These are phyloP conservation scores for Chamaecrista fasciculata DNA, from an alignment of 306 rosid species.

Conservation along the genomic window DNA sequence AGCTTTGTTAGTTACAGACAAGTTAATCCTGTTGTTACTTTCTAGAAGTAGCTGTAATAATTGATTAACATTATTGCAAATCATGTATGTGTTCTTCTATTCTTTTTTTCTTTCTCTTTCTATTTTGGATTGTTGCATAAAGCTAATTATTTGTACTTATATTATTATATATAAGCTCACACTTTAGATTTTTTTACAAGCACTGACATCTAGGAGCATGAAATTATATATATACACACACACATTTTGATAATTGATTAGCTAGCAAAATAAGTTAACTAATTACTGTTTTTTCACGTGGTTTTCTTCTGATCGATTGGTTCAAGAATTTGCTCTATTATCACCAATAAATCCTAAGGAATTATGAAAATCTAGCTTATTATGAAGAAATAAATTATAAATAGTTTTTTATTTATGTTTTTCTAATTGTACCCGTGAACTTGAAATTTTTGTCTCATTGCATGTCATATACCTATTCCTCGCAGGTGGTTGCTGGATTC, in stretches of 20 bases:
- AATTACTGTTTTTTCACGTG: no score
- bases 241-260: no score
- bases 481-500: constrained; percentile 49
- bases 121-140: not conserved
- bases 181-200: no score
- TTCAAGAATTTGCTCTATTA: not conserved
- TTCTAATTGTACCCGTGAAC: constrained; percentile 40
- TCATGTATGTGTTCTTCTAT: not conserved
- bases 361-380: not conserved
- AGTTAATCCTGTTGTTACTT: not conserved
- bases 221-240: no score
- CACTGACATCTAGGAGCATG: no score
- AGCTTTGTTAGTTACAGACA: not conserved
- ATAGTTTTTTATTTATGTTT: not conserved
- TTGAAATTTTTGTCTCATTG: constrained; percentile 33
- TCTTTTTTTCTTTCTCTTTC: not conserved
- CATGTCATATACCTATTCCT: constrained; percentile 20
- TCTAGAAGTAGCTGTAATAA: constrained; percentile 1
- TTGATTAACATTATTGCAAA: constrained; percentile 7
- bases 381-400: no score
- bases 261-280: no score
- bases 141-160: no score
- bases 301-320: no score
- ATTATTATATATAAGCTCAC: no score
- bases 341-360: constrained; percentile 13